Percentiles rank a stretch among this genome's conserved stretches.
Conservation (phyloP, 2,329 filamentous ascomycete species). For the Helotiales sp. region DNA sequence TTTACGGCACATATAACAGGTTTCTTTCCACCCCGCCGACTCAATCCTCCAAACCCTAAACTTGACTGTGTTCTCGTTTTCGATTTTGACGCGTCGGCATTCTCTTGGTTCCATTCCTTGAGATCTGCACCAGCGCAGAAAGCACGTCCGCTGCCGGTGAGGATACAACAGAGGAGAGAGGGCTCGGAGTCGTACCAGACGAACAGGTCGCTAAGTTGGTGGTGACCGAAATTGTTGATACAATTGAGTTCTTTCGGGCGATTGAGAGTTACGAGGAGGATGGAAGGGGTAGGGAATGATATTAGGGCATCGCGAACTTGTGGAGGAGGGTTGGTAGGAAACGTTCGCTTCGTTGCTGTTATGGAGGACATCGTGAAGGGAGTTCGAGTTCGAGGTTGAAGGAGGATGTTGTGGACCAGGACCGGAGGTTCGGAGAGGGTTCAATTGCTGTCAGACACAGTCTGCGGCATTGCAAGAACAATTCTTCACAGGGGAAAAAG, state of each 20-base stretch:
- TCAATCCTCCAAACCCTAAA: conserved; percentile 65
- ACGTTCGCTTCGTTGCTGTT: conserved; percentile 7
- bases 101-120: conserved; percentile 59
- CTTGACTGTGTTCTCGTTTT: conserved; percentile 28
- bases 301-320: conserved; percentile 30
- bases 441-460: conserved; percentile 11
- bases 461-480: background rate
- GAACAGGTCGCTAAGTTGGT: conserved; percentile 48
- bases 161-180: conserved; percentile 55
- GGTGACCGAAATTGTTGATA: conserved; percentile 40
- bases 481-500: too few species aligned
- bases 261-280: conserved; percentile 61
- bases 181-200: conserved; percentile 64
- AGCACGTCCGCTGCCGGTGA: conserved; percentile 63
- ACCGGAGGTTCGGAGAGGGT: conserved; percentile 19
- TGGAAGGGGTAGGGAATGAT: conserved; percentile 52
- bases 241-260: conserved; percentile 59
- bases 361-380: conserved; percentile 6
- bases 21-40: conserved; percentile 67
- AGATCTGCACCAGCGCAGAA: conserved; percentile 71
- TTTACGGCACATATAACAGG: conserved; percentile 77
- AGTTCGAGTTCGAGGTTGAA: background rate
- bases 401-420: conserved; percentile 13
- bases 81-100: conserved; percentile 31
- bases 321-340: conserved; percentile 23